A percentile compares a stretch with the other conserved stretches of the same genome.
Conservation (phyloP, 441 rosid genomes). For the Capsella rubella region DNA sequence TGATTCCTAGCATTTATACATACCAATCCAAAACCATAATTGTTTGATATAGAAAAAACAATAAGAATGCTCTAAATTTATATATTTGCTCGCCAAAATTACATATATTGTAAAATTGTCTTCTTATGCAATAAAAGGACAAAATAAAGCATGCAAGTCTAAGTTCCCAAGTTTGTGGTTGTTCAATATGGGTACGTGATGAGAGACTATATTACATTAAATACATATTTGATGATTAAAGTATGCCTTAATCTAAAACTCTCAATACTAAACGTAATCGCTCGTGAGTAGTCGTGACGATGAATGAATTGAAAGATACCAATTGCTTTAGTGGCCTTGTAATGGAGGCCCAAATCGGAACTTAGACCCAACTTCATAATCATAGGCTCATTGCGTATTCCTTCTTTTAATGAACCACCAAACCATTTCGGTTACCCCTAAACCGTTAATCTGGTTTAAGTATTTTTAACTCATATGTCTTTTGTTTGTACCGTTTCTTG, state of each 20-base stretch:
- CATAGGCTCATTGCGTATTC: too few species aligned
- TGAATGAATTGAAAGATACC: too few species aligned
- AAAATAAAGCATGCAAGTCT: constrained; percentile 22
- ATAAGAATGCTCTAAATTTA: background rate
- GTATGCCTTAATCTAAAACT: background rate
- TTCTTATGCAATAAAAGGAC: constrained; percentile 7
- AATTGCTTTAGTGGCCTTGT: too few species aligned
- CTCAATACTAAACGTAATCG: too few species aligned
- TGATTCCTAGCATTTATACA: constrained; percentile 30
- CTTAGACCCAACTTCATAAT: too few species aligned
- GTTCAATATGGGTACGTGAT: constrained; percentile 7
- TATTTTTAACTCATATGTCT: background rate
- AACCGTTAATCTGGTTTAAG: constrained; percentile 10
- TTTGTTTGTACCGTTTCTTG: background rate
- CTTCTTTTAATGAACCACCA: background rate
- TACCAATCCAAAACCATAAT: constrained; percentile 13
- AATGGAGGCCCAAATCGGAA: too few species aligned
- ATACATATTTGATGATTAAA: background rate
- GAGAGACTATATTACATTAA: background rate
- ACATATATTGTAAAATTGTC: constrained; percentile 18
- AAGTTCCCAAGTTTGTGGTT: constrained; percentile 13
- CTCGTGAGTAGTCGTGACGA: too few species aligned
- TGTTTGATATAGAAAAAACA: background rate
- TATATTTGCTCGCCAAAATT: background rate
- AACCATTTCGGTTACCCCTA: constrained; percentile 22